phyloP scores from a whole-genome alignment of 148 eudicot species.

The Fagopyrum homotropicum region DNA sequence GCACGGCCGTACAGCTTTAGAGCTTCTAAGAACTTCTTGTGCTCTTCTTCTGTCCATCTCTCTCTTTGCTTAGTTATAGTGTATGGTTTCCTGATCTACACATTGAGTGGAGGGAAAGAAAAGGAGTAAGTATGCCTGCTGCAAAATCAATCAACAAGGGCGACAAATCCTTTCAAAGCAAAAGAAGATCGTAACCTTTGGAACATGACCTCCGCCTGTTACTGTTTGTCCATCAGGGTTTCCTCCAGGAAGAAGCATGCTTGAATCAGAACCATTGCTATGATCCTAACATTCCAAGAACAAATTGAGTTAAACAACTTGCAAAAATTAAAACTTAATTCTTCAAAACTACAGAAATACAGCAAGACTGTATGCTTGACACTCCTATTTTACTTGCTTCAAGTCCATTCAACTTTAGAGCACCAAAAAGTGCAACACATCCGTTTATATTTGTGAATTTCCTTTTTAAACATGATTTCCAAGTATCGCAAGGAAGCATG shows the following conservation, averaged over 20 bases:
- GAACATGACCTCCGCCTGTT: conserved; percentile 35
- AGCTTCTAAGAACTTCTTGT: conserved; percentile 82
- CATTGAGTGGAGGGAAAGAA: background rate
- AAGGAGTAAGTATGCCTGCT: conserved; percentile 20
- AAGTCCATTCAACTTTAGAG: background rate
- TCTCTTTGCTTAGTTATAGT: conserved; percentile 93
- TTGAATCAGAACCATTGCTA: conserved; percentile 24
- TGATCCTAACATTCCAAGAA: conserved; percentile 35
- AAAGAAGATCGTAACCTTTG: conserved; percentile 44
- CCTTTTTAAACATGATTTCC: background rate
- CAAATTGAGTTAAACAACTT: background rate
- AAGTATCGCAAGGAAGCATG: background rate
- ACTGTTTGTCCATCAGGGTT: conserved; percentile 18
- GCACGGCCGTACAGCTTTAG: conserved; percentile 78
- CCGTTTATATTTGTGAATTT: background rate
- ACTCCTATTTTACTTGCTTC: background rate
- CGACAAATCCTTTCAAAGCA: background rate
- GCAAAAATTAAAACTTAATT: background rate
- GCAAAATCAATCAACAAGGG: background rate
- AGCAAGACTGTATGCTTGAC: background rate
- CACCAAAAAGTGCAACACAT: background rate
- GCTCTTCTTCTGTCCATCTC: conserved; percentile 96
- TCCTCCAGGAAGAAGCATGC: conserved; percentile 13
- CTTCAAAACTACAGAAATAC: background rate
- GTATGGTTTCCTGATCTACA: conserved; percentile 62